Evolutionary conservation across 768 basidiomycete species (phyloP), one percentile per base, ranked within the genome.

Genomic region (Kwoniella newhampshirensis): DNA sequence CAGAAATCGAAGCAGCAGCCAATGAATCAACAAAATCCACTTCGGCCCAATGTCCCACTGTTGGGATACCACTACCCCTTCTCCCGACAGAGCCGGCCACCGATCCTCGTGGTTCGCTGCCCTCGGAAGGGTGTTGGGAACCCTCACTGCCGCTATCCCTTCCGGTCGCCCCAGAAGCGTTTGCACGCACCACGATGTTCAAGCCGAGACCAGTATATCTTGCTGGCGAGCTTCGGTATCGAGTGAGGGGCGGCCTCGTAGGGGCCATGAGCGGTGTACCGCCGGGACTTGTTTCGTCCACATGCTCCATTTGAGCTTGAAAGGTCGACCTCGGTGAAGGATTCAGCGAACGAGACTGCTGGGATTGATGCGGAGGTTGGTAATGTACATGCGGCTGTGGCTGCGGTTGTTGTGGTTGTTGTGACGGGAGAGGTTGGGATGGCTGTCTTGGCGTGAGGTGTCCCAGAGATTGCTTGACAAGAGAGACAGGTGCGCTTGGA

Each of bases 181-280:
- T 67, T 3, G 54, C 37, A 9, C 64, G 53, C 12, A 70, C 63
- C n/a, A 40, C 45, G 41, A 70, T 64, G 15, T 67, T 46, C 25
- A 70, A 48, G 4, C 68, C 68, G 4, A 70, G 44, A 15, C 63
- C 68, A 2, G 52, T 57, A 17, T 54, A 48, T 21, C 62, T 25
- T 1, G 64, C 65, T 1, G 68, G 68, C 5, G 64, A 61, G n/a
- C 62, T 63, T 41, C 66, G 66, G 52, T 71, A 71, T 20, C 69
- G 56, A 20, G 63, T 36, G 21, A 71, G n/a, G 35, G 47, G 50
- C 3, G 64, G 68, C 40, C 64, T 49, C 8, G 47, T 32, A 25
- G 26, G 32, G 15, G 47, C 40, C 40, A n/a, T 17, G 40, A n/a
- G 40, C 40, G 51, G 63, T 17, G 59, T 57, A 6, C 63, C 63